Evolutionary conservation across 2,329 filamentous ascomycete species (phyloP).

Genomic region (Fusarium buharicum): DNA sequence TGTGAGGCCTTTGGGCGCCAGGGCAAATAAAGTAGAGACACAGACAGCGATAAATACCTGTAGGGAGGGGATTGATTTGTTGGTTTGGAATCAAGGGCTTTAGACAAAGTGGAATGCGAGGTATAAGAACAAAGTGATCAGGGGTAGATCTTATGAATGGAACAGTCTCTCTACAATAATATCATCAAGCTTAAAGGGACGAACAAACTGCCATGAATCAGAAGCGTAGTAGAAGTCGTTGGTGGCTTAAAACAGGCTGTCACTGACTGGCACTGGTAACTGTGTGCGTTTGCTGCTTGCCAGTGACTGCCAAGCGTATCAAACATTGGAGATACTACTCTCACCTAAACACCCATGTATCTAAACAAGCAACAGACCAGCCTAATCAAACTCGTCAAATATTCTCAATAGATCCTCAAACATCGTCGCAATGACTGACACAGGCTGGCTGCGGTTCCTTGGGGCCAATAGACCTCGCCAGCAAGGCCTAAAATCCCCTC

Average conservation of each 20-base stretch:
- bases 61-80: too few species aligned
- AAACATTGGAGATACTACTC: background rate
- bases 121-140: too few species aligned
- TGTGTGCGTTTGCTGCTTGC: background rate
- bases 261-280: background rate
- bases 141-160: too few species aligned
- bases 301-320: background rate
- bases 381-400: too few species aligned
- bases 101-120: background rate
- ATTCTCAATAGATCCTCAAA: background rate
- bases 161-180: background rate
- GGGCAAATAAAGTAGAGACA: too few species aligned
- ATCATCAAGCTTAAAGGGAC: background rate
- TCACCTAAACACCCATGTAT: background rate
- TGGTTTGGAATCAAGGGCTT: too few species aligned
- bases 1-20: too few species aligned
- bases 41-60: too few species aligned
- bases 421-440: slow-evolving; percentile 37
- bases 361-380: background rate
- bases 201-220: background rate
- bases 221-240: background rate
- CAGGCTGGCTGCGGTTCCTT: slow-evolving; percentile 42
- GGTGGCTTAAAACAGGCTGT: background rate
- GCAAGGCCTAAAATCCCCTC: slow-evolving; percentile 34
- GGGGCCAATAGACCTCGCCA: slow-evolving; percentile 40